Evolutionary conservation across 148 eudicot species (phyloP).

Genomic region (Camellia lanceoleosa): DNA sequence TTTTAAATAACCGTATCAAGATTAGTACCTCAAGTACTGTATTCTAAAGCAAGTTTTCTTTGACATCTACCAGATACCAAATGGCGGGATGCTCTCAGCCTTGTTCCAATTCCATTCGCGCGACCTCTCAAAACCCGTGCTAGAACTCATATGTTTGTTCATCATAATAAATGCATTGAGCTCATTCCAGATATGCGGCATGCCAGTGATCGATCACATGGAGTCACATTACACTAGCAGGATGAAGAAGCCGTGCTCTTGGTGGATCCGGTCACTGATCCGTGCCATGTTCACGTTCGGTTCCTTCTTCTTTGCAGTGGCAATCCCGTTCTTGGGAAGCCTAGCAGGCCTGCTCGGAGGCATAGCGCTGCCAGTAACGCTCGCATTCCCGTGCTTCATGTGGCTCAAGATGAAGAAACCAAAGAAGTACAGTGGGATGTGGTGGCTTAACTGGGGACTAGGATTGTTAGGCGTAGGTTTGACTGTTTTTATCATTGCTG

Average conservation of each 20-base stretch:
- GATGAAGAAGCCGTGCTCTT: constrained; percentile 42
- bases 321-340: constrained; percentile 63
- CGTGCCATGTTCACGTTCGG: background rate
- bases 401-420: constrained; percentile 64
- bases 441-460: constrained; percentile 73
- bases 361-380: constrained; percentile 52
- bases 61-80: background rate
- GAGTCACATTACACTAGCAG: constrained; percentile 43
- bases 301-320: constrained; percentile 26
- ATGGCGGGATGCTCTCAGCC: constrained; percentile 41
- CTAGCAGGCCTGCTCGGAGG: constrained; percentile 70
- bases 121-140: constrained; percentile 31
- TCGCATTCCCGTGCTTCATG: constrained; percentile 75
- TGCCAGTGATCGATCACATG: constrained; percentile 46
- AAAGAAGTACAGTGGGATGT: constrained; percentile 39
- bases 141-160: constrained; percentile 29
- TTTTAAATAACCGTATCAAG: no score
- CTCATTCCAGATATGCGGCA: constrained; percentile 47
- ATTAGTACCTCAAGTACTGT: no score
- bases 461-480: constrained; percentile 53
- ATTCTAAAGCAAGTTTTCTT: no score
- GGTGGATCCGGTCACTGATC: background rate
- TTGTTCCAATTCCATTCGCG: constrained; percentile 36
- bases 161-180: constrained; percentile 39
- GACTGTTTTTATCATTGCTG: constrained; percentile 49